Conservation (phyloP, 805 yeast genomes). For the Ogataea nitratoaversa region DNA sequence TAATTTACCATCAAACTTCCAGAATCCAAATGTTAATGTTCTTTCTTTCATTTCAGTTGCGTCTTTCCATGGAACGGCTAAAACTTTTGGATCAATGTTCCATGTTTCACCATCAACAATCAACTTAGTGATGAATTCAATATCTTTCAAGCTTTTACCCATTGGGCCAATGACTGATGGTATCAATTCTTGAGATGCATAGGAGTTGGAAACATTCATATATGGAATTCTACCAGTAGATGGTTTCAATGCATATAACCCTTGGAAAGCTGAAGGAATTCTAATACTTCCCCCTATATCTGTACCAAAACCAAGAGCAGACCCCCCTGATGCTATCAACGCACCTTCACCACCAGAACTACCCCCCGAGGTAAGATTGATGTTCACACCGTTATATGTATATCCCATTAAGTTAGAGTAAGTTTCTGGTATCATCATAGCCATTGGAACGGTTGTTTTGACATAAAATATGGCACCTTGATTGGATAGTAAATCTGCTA, state of each 20-base stretch:
- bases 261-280: constrained; percentile 56
- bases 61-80: constrained; percentile 44
- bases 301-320: constrained; percentile 55
- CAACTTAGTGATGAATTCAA: constrained; percentile 43
- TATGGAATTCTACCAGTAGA: constrained; percentile 32
- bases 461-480: constrained; percentile 55
- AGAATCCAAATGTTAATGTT: constrained; percentile 34
- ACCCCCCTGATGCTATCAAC: constrained; percentile 22
- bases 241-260: constrained; percentile 53
- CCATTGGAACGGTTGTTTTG: constrained; percentile 32
- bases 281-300: constrained; percentile 54
- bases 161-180: constrained; percentile 58
- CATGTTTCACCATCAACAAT: constrained; percentile 38
- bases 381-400: constrained; percentile 30
- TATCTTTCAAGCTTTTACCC: constrained; percentile 44
- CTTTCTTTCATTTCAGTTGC: constrained; percentile 25
- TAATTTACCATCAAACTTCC: constrained; percentile 37
- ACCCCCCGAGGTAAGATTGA: constrained; percentile 31
- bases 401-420: constrained; percentile 31
- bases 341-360: constrained; percentile 36
- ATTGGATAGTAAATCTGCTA: constrained; percentile 40
- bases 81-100: constrained; percentile 42
- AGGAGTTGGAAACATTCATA: constrained; percentile 35
- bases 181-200: constrained; percentile 48
- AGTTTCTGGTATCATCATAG: constrained; percentile 34